Evolutionary conservation across 352 stramenopile species (phyloP).

Genomic region (Phytopythium boreale): DNA sequence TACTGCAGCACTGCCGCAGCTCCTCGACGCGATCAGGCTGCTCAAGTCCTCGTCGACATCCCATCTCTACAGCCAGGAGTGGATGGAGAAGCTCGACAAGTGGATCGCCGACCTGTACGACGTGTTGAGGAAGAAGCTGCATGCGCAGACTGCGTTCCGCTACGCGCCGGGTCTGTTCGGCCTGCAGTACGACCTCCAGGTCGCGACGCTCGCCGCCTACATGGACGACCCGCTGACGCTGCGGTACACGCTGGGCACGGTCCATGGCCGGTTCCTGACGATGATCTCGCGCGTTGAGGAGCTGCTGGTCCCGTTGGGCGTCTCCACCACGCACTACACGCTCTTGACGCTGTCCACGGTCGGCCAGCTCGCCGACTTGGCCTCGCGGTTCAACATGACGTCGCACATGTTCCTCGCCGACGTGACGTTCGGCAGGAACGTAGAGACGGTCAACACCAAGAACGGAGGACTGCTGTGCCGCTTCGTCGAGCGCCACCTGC

Average conservation of each 20-base stretch:
- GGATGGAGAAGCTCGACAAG: slow-evolving; percentile 4
- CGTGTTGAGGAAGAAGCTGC: neutral
- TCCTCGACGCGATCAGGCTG: slow-evolving; percentile 37
- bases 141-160: slow-evolving; percentile 22
- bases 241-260: slow-evolving; percentile 40
- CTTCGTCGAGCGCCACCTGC: slow-evolving; percentile 30
- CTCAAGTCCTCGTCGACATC: slow-evolving; percentile 13
- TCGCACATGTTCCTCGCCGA: slow-evolving; percentile 45
- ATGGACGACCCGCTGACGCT: slow-evolving; percentile 33
- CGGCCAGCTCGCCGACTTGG: slow-evolving; percentile 22
- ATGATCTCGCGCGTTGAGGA: slow-evolving; percentile 38
- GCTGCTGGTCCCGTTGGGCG: slow-evolving; percentile 22
- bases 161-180: slow-evolving; percentile 30
- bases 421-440: slow-evolving; percentile 20
- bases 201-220: slow-evolving; percentile 38
- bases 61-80: neutral
- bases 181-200: slow-evolving; percentile 44
- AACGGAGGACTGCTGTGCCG: slow-evolving; percentile 36
- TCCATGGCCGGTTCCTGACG: slow-evolving; percentile 38
- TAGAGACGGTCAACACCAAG: slow-evolving; percentile 23
- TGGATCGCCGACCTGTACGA: slow-evolving; percentile 4
- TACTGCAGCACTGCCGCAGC: slow-evolving; percentile 25
- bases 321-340: slow-evolving; percentile 26
- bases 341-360: slow-evolving; percentile 31
- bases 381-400: slow-evolving; percentile 30